These are phyloP conservation scores for Geranium brycei DNA, from an alignment of 345 rosid genomes.

Conservation along the genomic window DNA sequence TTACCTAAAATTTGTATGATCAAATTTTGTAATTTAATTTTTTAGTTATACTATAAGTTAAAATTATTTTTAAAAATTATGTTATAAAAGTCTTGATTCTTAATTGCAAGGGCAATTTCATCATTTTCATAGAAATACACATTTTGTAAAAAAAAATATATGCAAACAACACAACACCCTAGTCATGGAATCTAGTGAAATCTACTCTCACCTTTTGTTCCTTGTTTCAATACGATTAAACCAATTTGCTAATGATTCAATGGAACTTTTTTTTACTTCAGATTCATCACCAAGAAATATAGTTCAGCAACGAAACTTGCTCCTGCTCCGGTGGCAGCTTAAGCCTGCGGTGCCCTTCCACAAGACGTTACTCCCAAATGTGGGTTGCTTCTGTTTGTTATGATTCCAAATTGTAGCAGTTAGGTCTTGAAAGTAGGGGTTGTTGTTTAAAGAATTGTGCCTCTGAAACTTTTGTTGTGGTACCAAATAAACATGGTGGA, in stretches of 20 bases:
- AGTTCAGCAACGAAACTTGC: slow-evolving; percentile 23
- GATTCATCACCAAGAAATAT: slow-evolving; percentile 43
- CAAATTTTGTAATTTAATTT: no score
- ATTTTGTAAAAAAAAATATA: not conserved
- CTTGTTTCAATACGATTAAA: no score
- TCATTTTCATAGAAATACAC: no score
- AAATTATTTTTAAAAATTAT: no score
- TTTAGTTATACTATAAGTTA: no score
- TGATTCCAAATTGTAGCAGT: slow-evolving; percentile 1
- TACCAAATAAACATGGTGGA: slow-evolving; percentile 4
- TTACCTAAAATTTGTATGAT: no score
- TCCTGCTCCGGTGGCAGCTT: slow-evolving; percentile 20
- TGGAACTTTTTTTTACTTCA: slow-evolving; percentile 2
- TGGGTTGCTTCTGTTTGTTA: not conserved
- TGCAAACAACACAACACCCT: not conserved
- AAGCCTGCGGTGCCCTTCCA: not conserved
- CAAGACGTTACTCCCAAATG: not conserved
- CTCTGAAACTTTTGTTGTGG: slow-evolving; percentile 2
- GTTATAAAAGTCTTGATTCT: no score
- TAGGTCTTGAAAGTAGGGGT: not conserved
- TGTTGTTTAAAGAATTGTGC: not conserved
- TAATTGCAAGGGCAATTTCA: no score
- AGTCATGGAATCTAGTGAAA: no score
- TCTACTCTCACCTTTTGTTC: no score
- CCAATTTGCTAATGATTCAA: no score